Base-by-base conservation (phyloP, 2,329 filamentous ascomycete species). In the Verticillium longisporum region DNA sequence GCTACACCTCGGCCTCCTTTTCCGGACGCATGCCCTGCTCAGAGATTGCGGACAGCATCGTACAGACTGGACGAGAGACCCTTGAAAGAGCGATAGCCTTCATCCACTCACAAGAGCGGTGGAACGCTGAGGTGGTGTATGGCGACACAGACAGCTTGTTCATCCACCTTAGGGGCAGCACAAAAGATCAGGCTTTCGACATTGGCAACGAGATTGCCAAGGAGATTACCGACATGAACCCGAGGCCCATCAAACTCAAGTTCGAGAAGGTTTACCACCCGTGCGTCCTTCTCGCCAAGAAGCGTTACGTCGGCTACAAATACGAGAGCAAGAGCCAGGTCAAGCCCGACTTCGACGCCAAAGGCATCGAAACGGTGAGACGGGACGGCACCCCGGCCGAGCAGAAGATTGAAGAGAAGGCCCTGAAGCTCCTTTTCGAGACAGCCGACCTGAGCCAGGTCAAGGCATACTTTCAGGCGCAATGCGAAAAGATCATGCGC, bases 201-300 rank as follows among this genome's bases (percentile, higher is more conserved):
- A 92, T 99, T 59, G 96, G 95, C 34, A 87, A 93, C 67, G 94
- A 98, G 71, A 99, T 99, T 63, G 89, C 93, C 37, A 85, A 90
- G 69, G 88, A 88, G 14, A 86, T 99, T 61, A 98, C 95, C 0
- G 84, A 91, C 60, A 89, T 90, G 78, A 99, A 97, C 69, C 96
- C 95, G 2, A 85, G 88, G 1, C 95, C 95, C 0, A 81, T 99
- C 66, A 98, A 97, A 75, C 88, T 99, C 65, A 98, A 98, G 72
- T 97, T 99, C 67, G 95, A 99, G 72, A 99, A 99, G 68, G 94
- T 99, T 1, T 99, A 99, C 74, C 90, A 96, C 65, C 95, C 96
- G 0, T 98, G 94, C 71, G 87, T 98, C 0, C 82, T 99, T 4
- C 83, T 99, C 0, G 92, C 96, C 18, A 99, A 99, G 78, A 99